Conservation (phyloP, 2,329 filamentous ascomycete genomes). For the Epichloe sylvatica region DNA sequence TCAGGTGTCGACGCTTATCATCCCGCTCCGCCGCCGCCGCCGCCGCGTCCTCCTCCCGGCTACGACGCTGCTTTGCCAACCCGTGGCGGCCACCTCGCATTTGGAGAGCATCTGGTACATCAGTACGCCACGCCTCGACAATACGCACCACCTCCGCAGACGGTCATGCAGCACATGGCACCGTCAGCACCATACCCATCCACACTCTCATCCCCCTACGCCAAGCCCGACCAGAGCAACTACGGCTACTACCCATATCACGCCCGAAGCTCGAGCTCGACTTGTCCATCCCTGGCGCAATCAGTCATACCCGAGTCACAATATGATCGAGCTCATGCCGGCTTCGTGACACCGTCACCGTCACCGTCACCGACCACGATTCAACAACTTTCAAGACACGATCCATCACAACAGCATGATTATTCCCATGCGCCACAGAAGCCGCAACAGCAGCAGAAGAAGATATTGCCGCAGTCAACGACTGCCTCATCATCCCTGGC, state of each 20-base stretch:
- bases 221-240: constrained; percentile 25
- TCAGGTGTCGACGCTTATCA: constrained; percentile 33
- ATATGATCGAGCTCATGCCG: constrained; percentile 25
- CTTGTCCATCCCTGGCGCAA: constrained; percentile 17
- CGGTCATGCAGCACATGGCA: constrained; percentile 15
- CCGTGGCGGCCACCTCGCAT: constrained; percentile 19
- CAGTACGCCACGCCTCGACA: constrained; percentile 22
- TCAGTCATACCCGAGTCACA: constrained; percentile 18
- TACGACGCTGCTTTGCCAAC: constrained; percentile 17
- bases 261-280: constrained; percentile 15
- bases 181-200: constrained; percentile 20
- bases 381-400: constrained; percentile 14
- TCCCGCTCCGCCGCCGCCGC: constrained; percentile 17
- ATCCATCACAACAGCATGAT: constrained; percentile 10
- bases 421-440: background rate
- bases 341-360: constrained; percentile 25
- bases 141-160: constrained; percentile 23
- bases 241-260: constrained; percentile 18
- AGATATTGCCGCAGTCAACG: constrained; percentile 2
- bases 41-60: constrained; percentile 13
- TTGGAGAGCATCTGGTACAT: constrained; percentile 19
- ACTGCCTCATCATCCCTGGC: constrained; percentile 17
- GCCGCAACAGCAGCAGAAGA: background rate
- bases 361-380: constrained; percentile 21
- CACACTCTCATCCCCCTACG: constrained; percentile 29